These are phyloP conservation scores for Tuber umbilicatum DNA, from an alignment of 495 filamentous ascomycete genomes.

Conservation along the genomic window DNA sequence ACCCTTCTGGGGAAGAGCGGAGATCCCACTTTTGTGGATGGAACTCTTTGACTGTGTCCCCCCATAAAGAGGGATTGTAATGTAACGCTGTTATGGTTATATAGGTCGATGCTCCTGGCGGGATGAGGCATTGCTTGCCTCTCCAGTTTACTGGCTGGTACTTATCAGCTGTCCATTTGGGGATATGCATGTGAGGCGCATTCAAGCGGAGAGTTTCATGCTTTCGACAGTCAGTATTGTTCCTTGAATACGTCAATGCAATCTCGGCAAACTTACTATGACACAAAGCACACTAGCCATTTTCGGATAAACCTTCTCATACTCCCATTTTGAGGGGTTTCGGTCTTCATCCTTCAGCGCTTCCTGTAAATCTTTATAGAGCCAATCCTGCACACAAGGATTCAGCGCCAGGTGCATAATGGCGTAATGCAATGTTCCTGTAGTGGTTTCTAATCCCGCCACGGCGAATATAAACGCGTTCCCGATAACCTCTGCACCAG, in stretches of 20 bases:
- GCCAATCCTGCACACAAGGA: conserved; percentile 45
- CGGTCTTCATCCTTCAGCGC: conserved; percentile 43
- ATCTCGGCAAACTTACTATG: conserved; percentile 41
- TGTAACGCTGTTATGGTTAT: conserved; percentile 45
- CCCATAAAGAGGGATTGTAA: conserved; percentile 48
- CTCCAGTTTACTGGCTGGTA: conserved; percentile 36
- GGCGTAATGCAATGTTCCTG: conserved; percentile 46
- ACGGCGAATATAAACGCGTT: conserved; percentile 51
- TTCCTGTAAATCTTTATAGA: conserved; percentile 47
- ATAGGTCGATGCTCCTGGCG: conserved; percentile 42
- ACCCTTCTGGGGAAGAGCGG: conserved; percentile 15
- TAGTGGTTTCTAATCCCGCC: conserved; percentile 51
- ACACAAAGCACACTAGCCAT: conserved; percentile 43
- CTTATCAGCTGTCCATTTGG: conserved; percentile 42
- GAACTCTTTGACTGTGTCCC: conserved; percentile 40
- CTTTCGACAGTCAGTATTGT: conserved; percentile 18
- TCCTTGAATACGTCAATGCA: conserved; percentile 1
- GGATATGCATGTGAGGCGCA: conserved; percentile 43
- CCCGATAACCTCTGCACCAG: conserved; percentile 47
- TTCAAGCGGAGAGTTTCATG: conserved; percentile 47
- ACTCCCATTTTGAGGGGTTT: conserved; percentile 43
- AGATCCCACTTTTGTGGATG: conserved; percentile 36
- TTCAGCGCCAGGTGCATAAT: conserved; percentile 46
- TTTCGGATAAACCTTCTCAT: conserved; percentile 42
- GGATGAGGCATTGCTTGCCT: conserved; percentile 40